phyloP scores from a whole-genome alignment of 179 eudicot species.

The Nepenthes alata region DNA sequence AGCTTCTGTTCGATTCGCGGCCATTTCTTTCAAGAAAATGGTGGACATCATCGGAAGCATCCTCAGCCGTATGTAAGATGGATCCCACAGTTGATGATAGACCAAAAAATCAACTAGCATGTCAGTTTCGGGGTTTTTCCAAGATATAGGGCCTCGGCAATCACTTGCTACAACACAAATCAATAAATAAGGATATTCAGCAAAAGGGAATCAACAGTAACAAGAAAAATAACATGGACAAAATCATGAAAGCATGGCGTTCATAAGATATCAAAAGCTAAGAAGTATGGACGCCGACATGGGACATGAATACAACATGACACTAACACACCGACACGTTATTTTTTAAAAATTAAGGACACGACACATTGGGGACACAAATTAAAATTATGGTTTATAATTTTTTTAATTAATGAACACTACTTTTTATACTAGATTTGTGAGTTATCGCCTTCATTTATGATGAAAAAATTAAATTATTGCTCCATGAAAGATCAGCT shows the following conservation, averaged over 20 bases:
- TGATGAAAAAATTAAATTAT: too few relatives aligned
- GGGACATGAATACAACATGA: too few relatives aligned
- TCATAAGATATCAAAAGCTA: not conserved
- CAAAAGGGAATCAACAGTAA: not conserved
- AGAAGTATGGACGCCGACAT: too few relatives aligned
- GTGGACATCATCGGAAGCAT: conserved; percentile 79
- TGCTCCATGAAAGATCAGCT: too few relatives aligned
- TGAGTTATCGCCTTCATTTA: too few relatives aligned
- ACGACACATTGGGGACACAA: too few relatives aligned
- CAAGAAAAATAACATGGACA: not conserved
- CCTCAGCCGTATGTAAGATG: conserved; percentile 63
- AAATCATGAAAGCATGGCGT: not conserved
- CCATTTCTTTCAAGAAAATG: conserved; percentile 62
- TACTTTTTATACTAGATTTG: too few relatives aligned
- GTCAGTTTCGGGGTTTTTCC: conserved; percentile 65
- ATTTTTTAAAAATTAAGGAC: too few relatives aligned
- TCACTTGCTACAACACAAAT: conserved; percentile 28
- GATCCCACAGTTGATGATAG: conserved; percentile 67
- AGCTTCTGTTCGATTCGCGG: conserved; percentile 25
- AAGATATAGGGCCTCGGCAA: conserved; percentile 30
- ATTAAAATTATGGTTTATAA: too few relatives aligned
- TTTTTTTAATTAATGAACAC: too few relatives aligned
- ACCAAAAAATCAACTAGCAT: conserved; percentile 55
- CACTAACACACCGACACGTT: too few relatives aligned
- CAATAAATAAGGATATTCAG: not conserved